A percentile compares a stretch with the other conserved stretches of the same genome.
Evolutionary conservation across 805 yeast genomes (phyloP).

Genomic region (Saccharomycopsis selenospora): DNA sequence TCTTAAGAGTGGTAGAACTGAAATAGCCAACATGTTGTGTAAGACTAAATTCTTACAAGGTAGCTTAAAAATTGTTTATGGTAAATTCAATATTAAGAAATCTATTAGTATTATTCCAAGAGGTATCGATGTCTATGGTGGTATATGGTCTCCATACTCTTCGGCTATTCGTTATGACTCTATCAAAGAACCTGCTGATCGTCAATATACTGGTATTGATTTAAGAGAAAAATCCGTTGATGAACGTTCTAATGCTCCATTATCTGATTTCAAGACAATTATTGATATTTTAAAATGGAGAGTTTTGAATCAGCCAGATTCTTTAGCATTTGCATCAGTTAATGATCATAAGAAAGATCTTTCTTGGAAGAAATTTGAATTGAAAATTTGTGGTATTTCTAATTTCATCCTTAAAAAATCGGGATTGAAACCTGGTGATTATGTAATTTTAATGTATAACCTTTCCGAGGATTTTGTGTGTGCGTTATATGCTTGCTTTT

Average conservation of each 20-base stretch:
- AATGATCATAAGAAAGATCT: constrained; percentile 38
- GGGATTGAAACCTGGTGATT: constrained; percentile 56
- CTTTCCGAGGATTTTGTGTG: constrained; percentile 80
- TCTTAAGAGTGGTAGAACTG: constrained; percentile 76
- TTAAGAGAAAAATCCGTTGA: constrained; percentile 70
- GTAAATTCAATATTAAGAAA: constrained; percentile 64
- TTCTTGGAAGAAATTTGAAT: constrained; percentile 81
- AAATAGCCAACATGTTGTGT: constrained; percentile 85
- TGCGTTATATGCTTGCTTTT: constrained; percentile 79
- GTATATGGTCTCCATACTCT: constrained; percentile 75
- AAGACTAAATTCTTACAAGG: constrained; percentile 75
- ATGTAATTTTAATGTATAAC: constrained; percentile 75
- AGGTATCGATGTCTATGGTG: constrained; percentile 72
- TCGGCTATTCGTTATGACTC: constrained; percentile 50
- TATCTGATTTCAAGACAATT: constrained; percentile 65
- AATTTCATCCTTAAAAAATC: constrained; percentile 63
- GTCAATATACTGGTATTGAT: constrained; percentile 78
- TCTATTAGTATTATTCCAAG: constrained; percentile 61
- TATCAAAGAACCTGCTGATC: constrained; percentile 44
- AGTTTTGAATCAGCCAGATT: constrained; percentile 65
- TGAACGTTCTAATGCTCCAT: constrained; percentile 64
- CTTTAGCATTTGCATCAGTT: constrained; percentile 56
- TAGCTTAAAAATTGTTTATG: constrained; percentile 66
- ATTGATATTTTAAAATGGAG: constrained; percentile 75
- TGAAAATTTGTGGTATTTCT: constrained; percentile 67